These are phyloP conservation scores for Isatis lusitanica DNA, from an alignment of 441 rosid genomes.

Conservation along the genomic window DNA sequence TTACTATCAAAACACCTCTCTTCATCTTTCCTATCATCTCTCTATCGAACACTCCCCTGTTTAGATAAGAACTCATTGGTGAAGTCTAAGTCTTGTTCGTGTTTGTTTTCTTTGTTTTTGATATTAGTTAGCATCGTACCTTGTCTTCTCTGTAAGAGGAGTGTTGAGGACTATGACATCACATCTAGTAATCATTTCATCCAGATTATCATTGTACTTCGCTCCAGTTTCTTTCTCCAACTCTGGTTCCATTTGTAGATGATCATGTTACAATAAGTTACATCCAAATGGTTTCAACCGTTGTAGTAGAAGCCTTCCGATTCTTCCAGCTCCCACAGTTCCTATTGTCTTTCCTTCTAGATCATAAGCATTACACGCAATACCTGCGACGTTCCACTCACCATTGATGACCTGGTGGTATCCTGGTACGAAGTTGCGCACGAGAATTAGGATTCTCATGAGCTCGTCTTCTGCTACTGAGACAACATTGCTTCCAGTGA, in stretches of 20 bases:
- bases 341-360: constrained; percentile 95
- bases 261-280: constrained; percentile 79
- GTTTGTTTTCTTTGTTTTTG: not conserved
- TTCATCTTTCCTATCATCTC: constrained; percentile 83
- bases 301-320: constrained; percentile 85
- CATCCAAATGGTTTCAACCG: constrained; percentile 90
- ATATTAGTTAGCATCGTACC: constrained; percentile 32
- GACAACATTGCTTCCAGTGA: constrained; percentile 91
- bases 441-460: constrained; percentile 87
- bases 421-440: constrained; percentile 86
- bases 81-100: not conserved
- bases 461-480: constrained; percentile 96
- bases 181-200: constrained; percentile 79
- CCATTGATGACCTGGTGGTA: constrained; percentile 72
- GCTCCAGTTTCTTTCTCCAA: constrained; percentile 77
- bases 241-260: constrained; percentile 72
- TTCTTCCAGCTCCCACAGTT: constrained; percentile 87
- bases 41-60: constrained; percentile 77
- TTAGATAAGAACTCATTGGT: not conserved
- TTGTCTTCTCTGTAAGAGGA: constrained; percentile 88
- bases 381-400: constrained; percentile 89
- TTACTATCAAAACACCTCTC: constrained; percentile 86
- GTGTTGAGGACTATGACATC: constrained; percentile 78
- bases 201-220: constrained; percentile 75
- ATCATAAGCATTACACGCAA: constrained; percentile 83